These are phyloP conservation scores for Thermomyces lanuginosus DNA, from an alignment of 2,329 filamentous ascomycete genomes.

Conservation along the genomic window DNA sequence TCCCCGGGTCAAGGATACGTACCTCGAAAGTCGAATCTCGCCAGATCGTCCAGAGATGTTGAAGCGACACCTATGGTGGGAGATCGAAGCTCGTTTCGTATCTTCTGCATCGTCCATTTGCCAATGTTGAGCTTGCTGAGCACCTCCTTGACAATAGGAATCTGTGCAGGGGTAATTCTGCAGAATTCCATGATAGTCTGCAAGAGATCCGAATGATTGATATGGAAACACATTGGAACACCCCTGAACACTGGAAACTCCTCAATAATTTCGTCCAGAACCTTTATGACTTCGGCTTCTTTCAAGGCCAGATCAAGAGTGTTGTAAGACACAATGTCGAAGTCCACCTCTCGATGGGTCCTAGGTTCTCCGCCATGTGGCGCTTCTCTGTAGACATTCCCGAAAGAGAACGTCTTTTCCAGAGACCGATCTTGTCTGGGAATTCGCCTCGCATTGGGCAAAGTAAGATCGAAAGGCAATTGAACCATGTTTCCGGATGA, in stretches of 20 bases:
- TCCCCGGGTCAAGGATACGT: conserved; percentile 24
- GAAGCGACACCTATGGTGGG: conserved; percentile 66
- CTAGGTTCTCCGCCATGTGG: conserved; percentile 64
- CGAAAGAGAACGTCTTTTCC: conserved; percentile 72
- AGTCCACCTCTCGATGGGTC: conserved; percentile 79
- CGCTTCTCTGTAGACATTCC: conserved; percentile 68
- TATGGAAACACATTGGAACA: conserved; percentile 66
- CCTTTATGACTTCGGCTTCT: conserved; percentile 86
- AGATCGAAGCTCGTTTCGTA: conserved; percentile 67
- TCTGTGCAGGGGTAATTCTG: conserved; percentile 52
- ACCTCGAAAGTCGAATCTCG: conserved; percentile 81
- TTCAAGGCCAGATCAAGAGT: conserved; percentile 70
- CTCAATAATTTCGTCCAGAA: conserved; percentile 75
- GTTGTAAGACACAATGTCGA: conserved; percentile 80
- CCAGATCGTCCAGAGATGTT: conserved; percentile 78
- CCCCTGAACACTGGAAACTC: conserved; percentile 60
- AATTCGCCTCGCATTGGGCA: conserved; percentile 72
- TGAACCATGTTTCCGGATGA: conserved; percentile 75
- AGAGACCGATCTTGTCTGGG: conserved; percentile 49
- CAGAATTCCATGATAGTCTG: conserved; percentile 84
- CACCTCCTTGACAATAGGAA: conserved; percentile 60
- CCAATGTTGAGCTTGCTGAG: conserved; percentile 77
- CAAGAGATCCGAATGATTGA: conserved; percentile 77
- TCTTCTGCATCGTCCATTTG: conserved; percentile 65
- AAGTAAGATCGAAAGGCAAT: conserved; percentile 80